phyloP scores from a whole-genome alignment of 768 basidiomycete species.

The Suillus ampliporus region DNA sequence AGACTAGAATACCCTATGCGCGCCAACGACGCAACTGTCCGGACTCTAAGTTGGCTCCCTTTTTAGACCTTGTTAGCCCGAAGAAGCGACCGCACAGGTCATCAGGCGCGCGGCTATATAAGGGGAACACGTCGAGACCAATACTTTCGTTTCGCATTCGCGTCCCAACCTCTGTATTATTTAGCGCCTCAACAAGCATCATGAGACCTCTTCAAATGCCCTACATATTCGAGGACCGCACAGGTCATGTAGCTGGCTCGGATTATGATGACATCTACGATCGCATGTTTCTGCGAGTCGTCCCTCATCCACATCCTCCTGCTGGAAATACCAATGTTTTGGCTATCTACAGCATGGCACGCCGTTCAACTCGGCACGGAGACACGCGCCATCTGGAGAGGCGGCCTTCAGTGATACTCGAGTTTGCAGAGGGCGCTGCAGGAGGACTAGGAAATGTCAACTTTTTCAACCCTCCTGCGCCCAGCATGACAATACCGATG shows the following conservation, averaged over 20 bases:
- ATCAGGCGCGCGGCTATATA: constrained; percentile 2
- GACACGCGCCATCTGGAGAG: constrained; percentile 57
- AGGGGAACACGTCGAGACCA: not conserved
- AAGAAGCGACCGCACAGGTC: constrained; percentile 12
- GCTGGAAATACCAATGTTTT: constrained; percentile 40
- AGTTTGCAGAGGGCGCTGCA: constrained; percentile 54
- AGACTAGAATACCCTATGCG: not conserved
- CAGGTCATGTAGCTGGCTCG: constrained; percentile 55
- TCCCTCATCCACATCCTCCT: constrained; percentile 49
- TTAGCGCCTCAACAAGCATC: constrained; percentile 11
- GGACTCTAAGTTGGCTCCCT: not conserved
- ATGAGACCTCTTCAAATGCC: constrained; percentile 45
- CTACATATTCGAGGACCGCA: constrained; percentile 71
- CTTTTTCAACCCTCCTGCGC: constrained; percentile 49
- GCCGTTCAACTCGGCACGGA: constrained; percentile 64
- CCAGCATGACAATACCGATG: constrained; percentile 59
- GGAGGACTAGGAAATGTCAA: constrained; percentile 65
- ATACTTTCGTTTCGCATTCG: not conserved
- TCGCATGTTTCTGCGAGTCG: constrained; percentile 69
- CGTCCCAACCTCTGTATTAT: not conserved
- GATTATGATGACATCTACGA: constrained; percentile 85
- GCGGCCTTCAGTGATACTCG: constrained; percentile 61
- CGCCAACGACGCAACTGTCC: not conserved
- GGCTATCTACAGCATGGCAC: constrained; percentile 69
- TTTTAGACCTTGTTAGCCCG: not conserved